Conservation (phyloP, 305 asterid genomes). For the Plantago rigida region DNA sequence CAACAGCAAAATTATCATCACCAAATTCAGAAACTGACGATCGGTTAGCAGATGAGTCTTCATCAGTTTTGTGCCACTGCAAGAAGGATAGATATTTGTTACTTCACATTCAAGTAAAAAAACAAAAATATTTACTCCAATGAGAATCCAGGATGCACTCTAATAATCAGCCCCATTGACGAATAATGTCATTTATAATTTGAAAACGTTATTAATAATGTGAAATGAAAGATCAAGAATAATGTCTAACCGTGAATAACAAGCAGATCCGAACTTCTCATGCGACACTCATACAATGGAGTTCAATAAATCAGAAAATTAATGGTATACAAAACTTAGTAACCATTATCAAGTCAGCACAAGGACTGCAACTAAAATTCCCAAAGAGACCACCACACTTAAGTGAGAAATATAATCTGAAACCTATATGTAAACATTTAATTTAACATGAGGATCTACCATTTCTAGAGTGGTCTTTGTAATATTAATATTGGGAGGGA, state of each 20-base stretch:
- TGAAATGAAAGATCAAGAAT: not conserved
- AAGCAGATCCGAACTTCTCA: not conserved
- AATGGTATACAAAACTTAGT: not conserved
- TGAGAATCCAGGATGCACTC: not conserved
- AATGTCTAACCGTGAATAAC: not conserved
- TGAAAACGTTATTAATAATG: not conserved
- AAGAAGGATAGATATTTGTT: slow-evolving; percentile 14
- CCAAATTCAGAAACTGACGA: slow-evolving; percentile 79
- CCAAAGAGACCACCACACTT: too few species aligned
- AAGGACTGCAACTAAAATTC: not conserved
- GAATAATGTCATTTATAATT: slow-evolving; percentile 3
- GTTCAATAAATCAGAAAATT: not conserved
- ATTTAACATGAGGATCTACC: too few species aligned
- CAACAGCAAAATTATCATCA: slow-evolving; percentile 79
- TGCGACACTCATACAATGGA: not conserved
- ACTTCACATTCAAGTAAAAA: slow-evolving; percentile 15
- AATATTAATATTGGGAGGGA: too few species aligned
- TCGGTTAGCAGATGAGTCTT: slow-evolving; percentile 46
- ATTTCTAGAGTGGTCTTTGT: too few species aligned
- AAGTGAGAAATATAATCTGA: too few species aligned
- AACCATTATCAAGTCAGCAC: slow-evolving; percentile 5
- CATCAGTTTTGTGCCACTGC: slow-evolving; percentile 70
- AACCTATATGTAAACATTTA: too few species aligned
- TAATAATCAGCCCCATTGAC: not conserved
- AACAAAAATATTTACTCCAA: not conserved